Base-by-base conservation (phyloP, 768 basidiomycete species). In the Holtermanniella nyarrowii region DNA sequence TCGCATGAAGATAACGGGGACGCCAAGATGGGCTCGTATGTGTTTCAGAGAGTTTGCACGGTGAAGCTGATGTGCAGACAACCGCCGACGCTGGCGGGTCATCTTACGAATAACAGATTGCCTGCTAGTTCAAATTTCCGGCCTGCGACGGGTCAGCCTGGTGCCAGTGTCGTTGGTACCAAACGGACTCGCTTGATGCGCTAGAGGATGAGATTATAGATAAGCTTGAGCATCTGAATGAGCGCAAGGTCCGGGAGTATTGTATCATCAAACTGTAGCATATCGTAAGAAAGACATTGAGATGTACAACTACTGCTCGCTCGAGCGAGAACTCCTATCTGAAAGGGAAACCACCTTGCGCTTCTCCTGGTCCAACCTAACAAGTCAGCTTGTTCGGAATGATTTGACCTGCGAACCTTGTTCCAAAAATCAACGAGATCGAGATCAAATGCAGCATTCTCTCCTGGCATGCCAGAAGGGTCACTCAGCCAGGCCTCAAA, bases 1-100 rank as follows among this genome's bases (percentile, higher is more conserved):
- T 86, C 89, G 1, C 85, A 88, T 63, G 93, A 96, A 66, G 90
- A 96, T 50, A 68, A 69, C 44, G 70, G 70, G 4, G 70, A 71
- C 55, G 60, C 68, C 11, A 71, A 71, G 56, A 71, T 71, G 70
- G 67, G 65, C 50, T 65, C 64, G 66, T 68, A 43, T 56, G 66
- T 62, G 5, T 4, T 11, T 20, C 26, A 18, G 13, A 27, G 10
- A 4, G 27, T 18, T 43, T 26, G 18, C 39, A 27, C n/a, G 14
- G 4, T 26, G 26, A 43, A 42, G 39, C 41, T 14, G 42, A 10
- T 7, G 16, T 52, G 7, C 42, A 66, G 64, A 25, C 37, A 63
- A 44, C 63, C 63, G 12, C 66, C 63, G 1, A 59, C 61, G 16
- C 49, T 68, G 27, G 66, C 61, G 14, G 55, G 42, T 3, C 46